Evolutionary conservation across 352 stramenopile genomes (phyloP).

Genomic region (Phytophthora citrophthora): DNA sequence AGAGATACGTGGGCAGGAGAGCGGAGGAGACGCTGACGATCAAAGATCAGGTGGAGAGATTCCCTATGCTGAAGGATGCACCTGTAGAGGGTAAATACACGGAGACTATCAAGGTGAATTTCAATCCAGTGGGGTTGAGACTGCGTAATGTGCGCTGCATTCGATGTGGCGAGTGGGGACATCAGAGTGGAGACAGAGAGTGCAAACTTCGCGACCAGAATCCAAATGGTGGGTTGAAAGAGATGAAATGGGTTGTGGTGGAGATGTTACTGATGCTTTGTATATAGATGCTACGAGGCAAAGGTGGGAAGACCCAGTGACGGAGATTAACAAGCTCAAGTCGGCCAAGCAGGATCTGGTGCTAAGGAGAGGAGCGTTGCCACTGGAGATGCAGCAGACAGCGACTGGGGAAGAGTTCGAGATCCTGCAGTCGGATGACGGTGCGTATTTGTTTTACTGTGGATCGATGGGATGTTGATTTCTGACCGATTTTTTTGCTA

Average conservation of each 20-base stretch:
- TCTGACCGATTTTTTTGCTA: conserved; percentile 15
- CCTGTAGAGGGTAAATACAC: conserved; percentile 89
- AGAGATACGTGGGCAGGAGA: conserved; percentile 74
- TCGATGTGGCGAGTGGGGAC: conserved; percentile 83
- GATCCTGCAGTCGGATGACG: conserved; percentile 77
- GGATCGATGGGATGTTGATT: background rate
- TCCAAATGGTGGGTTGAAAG: conserved; percentile 53
- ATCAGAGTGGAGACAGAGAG: conserved; percentile 86
- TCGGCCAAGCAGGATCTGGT: conserved; percentile 67
- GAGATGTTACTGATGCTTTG: background rate
- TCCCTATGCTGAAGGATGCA: conserved; percentile 90
- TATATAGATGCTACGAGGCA: conserved; percentile 71
- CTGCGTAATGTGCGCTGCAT: conserved; percentile 88
- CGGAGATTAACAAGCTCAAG: conserved; percentile 66
- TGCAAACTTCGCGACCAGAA: conserved; percentile 79
- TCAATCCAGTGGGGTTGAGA: conserved; percentile 84
- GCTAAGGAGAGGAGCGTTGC: conserved; percentile 58
- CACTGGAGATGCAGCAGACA: conserved; percentile 69
- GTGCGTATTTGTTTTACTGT: conserved; percentile 2
- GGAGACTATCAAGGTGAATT: conserved; percentile 83
- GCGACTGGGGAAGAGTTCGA: conserved; percentile 48
- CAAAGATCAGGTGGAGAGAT: conserved; percentile 87
- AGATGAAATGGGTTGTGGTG: conserved; percentile 2
- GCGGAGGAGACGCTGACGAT: conserved; percentile 79
- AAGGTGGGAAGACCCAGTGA: conserved; percentile 75